phyloP scores from a whole-genome alignment of 768 basidiomycete species.

The Russula earlei region DNA sequence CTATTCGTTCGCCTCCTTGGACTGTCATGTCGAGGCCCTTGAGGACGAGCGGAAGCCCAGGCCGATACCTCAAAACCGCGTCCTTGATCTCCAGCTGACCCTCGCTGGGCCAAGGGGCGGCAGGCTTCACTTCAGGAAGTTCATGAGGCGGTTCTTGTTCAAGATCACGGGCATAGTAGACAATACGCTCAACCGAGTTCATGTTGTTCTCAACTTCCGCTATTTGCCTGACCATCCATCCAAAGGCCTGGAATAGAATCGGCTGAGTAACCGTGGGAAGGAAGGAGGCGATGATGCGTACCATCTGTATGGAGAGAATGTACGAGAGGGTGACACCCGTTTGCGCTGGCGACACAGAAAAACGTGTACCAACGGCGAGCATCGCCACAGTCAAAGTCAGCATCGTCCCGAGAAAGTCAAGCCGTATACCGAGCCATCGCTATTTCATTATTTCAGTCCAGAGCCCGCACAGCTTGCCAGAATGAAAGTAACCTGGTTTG shows the following conservation, averaged over 20 bases:
- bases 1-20: conserved; percentile 77
- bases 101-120: conserved; percentile 60
- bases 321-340: conserved; percentile 73
- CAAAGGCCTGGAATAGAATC: conserved; percentile 39
- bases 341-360: conserved; percentile 67
- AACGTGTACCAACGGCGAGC: conserved; percentile 64
- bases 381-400: conserved; percentile 74
- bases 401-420: conserved; percentile 73
- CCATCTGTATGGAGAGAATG: conserved; percentile 70
- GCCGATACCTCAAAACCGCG: conserved; percentile 74
- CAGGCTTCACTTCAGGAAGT: conserved; percentile 48
- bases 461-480: conserved; percentile 42
- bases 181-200: conserved; percentile 81
- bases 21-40: conserved; percentile 70
- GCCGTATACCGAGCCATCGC: conserved; percentile 82
- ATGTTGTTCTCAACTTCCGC: conserved; percentile 91
- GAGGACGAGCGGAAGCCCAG: conserved; percentile 82
- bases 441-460: conserved; percentile 58
- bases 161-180: conserved; percentile 70
- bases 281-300: conserved; percentile 25
- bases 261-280: neutral
- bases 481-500: conserved; percentile 51
- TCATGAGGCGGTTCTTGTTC: conserved; percentile 77
- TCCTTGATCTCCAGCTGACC: conserved; percentile 70
- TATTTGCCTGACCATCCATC: conserved; percentile 66